Percentiles rank a stretch among this genome's conserved stretches.
phyloP scores from a whole-genome alignment of 768 basidiomycete genomes.

The Leccinellum luteum region DNA sequence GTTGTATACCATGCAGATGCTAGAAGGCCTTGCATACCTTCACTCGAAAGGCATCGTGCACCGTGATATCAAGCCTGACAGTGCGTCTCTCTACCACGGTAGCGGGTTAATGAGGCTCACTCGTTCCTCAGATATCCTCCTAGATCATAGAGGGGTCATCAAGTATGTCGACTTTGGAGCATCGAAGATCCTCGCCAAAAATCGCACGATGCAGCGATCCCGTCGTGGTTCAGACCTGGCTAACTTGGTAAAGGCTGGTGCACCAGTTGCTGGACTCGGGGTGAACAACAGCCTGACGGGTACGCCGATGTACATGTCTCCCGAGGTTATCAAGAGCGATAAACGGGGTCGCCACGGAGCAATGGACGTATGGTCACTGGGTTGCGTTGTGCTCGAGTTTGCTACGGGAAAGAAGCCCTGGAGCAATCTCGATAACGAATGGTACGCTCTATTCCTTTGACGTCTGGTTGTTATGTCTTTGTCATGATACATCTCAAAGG shows the following conservation, averaged over 20 bases:
- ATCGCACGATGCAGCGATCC: slow-evolving; percentile 74
- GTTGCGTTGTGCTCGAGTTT: slow-evolving; percentile 96
- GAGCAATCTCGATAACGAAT: slow-evolving; percentile 99
- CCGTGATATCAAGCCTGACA: slow-evolving; percentile 98
- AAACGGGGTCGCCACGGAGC: slow-evolving; percentile 84
- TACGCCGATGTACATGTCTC: slow-evolving; percentile 99
- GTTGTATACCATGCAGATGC: slow-evolving; percentile 95
- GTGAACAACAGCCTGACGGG: slow-evolving; percentile 89
- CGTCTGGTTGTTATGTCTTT: neutral
- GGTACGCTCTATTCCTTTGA: slow-evolving; percentile 47
- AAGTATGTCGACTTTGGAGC: slow-evolving; percentile 98
- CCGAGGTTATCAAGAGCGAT: slow-evolving; percentile 96
- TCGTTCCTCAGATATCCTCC: slow-evolving; percentile 74
- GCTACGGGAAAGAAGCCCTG: slow-evolving; percentile 97
- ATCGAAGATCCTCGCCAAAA: slow-evolving; percentile 91
- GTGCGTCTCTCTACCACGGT: slow-evolving; percentile 47
- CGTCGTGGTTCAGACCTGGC: slow-evolving; percentile 53
- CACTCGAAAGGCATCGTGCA: slow-evolving; percentile 92
- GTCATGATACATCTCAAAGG: slow-evolving; percentile 46
- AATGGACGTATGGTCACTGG: slow-evolving; percentile 98
- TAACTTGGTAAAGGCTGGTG: slow-evolving; percentile 32
- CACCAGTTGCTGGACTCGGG: slow-evolving; percentile 39
- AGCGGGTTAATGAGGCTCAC: slow-evolving; percentile 8
- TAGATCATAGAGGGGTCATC: slow-evolving; percentile 87
- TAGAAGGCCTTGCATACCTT: slow-evolving; percentile 90